A percentile compares a stretch with the other conserved stretches of the same genome.
Conservation (phyloP, 108 stramenopile species). For the Nitzschia inconspicua region DNA sequence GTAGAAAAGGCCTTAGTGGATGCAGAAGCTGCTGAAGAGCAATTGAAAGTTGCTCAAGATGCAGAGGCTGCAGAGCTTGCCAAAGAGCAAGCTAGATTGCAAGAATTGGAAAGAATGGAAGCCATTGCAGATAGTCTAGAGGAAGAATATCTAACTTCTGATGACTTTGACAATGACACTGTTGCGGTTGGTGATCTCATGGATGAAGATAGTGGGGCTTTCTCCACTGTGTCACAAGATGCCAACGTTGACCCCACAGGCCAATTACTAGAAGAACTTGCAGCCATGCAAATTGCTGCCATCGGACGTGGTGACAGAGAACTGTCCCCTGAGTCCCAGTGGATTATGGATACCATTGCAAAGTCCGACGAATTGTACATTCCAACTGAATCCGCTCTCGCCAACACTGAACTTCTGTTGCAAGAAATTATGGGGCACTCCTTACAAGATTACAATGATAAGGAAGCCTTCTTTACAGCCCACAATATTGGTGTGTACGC, state of each 20-base stretch:
- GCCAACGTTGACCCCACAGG: no score
- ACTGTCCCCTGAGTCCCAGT: no score
- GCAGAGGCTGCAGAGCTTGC: background rate
- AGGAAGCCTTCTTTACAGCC: background rate
- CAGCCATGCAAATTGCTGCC: background rate
- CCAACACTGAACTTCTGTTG: slow-evolving; percentile 2
- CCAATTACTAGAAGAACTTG: background rate
- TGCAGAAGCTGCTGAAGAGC: background rate
- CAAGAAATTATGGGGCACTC: background rate
- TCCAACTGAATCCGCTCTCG: background rate
- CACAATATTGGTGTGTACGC: background rate
- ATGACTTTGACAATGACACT: no score
- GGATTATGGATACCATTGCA: background rate
- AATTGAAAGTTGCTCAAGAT: background rate
- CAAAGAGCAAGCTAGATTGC: background rate
- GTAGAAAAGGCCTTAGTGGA: background rate
- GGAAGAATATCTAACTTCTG: background rate
- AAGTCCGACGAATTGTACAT: background rate
- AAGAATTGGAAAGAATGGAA: background rate
- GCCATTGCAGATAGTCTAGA: background rate
- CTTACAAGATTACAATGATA: background rate
- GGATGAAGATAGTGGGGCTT: no score
- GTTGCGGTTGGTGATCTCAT: no score
- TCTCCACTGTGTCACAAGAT: no score
- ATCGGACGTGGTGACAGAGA: background rate